Conservation (phyloP, 306 rosid genomes). For the Cercis canadensis region DNA sequence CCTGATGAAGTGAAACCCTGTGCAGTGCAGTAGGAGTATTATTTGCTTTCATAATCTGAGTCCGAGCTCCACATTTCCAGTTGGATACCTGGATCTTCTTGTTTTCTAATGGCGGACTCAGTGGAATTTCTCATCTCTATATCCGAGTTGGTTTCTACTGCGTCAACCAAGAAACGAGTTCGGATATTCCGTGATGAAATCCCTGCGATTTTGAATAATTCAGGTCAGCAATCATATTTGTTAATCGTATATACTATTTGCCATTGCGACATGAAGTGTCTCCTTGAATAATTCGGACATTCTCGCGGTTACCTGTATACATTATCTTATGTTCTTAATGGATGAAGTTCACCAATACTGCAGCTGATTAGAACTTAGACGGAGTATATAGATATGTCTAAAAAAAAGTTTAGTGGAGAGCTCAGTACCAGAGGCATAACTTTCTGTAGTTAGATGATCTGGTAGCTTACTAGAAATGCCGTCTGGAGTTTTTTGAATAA, state of each 20-base stretch:
- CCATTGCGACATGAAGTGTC: neutral
- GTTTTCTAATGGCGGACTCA: slow-evolving; percentile 67
- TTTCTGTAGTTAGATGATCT: neutral
- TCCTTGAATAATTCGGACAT: neutral
- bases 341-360: slow-evolving; percentile 8
- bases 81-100: slow-evolving; percentile 41
- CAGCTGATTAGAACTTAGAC: slow-evolving; percentile 4
- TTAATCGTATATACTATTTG: neutral
- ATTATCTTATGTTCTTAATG: neutral
- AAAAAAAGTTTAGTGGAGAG: no score
- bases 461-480: neutral
- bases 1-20: neutral
- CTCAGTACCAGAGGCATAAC: no score
- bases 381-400: neutral
- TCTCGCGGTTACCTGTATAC: neutral
- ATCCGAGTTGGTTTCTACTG: slow-evolving; percentile 63
- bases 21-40: slow-evolving; percentile 7
- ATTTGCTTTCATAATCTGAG: neutral
- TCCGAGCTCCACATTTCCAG: neutral
- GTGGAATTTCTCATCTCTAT: slow-evolving; percentile 61
- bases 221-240: slow-evolving; percentile 53
- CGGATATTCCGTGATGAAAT: slow-evolving; percentile 74
- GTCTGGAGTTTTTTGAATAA: neutral
- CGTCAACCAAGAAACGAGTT: slow-evolving; percentile 71
- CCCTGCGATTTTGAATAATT: slow-evolving; percentile 53